Percentiles rank a stretch among this genome's conserved stretches.
phyloP scores from a whole-genome alignment of 345 rosid genomes.

The Aquilaria yunnanensis region DNA sequence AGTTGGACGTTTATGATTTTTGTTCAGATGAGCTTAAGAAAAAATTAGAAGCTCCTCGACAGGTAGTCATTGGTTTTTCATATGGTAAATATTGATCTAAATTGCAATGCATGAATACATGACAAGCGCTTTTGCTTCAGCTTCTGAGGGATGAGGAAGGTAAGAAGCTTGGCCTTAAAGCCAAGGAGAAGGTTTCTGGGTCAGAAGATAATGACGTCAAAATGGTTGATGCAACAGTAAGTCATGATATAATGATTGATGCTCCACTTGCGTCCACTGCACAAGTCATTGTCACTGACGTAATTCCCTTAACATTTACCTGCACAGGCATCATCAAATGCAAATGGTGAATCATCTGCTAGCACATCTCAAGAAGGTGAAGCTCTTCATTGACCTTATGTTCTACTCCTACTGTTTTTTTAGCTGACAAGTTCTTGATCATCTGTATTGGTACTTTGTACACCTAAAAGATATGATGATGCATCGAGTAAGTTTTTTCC shows the following conservation, averaged over 20 bases:
- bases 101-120: not conserved
- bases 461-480: too few relatives aligned
- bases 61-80: slow-evolving; percentile 38
- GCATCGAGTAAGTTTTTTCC: too few relatives aligned
- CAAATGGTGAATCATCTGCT: slow-evolving; percentile 53
- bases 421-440: too few relatives aligned
- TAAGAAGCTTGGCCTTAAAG: slow-evolving; percentile 70
- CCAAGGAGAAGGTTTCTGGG: slow-evolving; percentile 40
- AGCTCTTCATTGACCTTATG: slow-evolving; percentile 1
- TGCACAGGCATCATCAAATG: slow-evolving; percentile 62
- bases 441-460: too few relatives aligned
- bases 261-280: not conserved
- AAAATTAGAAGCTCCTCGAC: slow-evolving; percentile 79
- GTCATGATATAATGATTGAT: slow-evolving; percentile 3
- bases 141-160: slow-evolving; percentile 84
- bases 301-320: slow-evolving; percentile 1
- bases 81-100: slow-evolving; percentile 2
- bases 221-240: slow-evolving; percentile 79
- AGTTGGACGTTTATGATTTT: slow-evolving; percentile 83
- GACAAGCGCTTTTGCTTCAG: slow-evolving; percentile 23
- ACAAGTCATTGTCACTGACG: not conserved
- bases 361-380: slow-evolving; percentile 56
- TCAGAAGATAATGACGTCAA: slow-evolving; percentile 60
- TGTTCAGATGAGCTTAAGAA: slow-evolving; percentile 84
- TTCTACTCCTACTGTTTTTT: not conserved